Percentiles rank a stretch among this genome's conserved stretches.
Evolutionary conservation across 495 filamentous ascomycete genomes (phyloP).

Genomic region (Hypoxylon intermedium): DNA sequence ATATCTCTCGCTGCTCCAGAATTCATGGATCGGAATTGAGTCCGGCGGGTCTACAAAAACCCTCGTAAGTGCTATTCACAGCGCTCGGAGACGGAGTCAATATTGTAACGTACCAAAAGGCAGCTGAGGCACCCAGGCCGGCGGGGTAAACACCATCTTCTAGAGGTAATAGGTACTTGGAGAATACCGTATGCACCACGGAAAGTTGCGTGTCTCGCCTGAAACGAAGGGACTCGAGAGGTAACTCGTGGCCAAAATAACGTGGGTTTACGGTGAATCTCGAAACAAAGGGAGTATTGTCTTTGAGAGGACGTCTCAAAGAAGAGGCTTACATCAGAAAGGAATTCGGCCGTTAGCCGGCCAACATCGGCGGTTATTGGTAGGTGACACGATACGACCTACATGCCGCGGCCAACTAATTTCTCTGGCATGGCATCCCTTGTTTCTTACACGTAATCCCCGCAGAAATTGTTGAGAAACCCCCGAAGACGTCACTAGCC

Average conservation of each 20-base stretch:
- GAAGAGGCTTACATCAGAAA: slow-evolving; percentile 27
- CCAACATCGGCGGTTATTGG: slow-evolving; percentile 16
- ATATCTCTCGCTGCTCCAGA: slow-evolving; percentile 77
- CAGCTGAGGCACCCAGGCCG: slow-evolving; percentile 72
- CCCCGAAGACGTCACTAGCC: background rate
- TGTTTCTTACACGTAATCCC: no score
- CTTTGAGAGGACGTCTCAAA: slow-evolving; percentile 16
- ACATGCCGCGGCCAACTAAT: no score
- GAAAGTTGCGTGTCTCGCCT: background rate
- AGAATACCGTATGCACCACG: background rate
- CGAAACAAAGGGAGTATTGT: slow-evolving; percentile 12
- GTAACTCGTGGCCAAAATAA: background rate
- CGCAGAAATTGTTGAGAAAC: no score
- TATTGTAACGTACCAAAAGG: slow-evolving; percentile 55
- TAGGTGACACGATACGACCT: background rate
- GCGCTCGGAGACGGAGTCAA: slow-evolving; percentile 7
- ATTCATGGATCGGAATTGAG: slow-evolving; percentile 76
- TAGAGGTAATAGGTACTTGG: slow-evolving; percentile 7
- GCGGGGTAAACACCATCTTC: slow-evolving; percentile 81
- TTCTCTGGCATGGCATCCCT: no score
- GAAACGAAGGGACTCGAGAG: background rate
- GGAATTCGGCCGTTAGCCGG: slow-evolving; percentile 12
- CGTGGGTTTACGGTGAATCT: slow-evolving; percentile 1
- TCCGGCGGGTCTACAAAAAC: slow-evolving; percentile 66
- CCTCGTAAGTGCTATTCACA: slow-evolving; percentile 7